phyloP scores from a whole-genome alignment of 1,284 basidiomycete genomes.

The Mycosarcoma mackinlayi region DNA sequence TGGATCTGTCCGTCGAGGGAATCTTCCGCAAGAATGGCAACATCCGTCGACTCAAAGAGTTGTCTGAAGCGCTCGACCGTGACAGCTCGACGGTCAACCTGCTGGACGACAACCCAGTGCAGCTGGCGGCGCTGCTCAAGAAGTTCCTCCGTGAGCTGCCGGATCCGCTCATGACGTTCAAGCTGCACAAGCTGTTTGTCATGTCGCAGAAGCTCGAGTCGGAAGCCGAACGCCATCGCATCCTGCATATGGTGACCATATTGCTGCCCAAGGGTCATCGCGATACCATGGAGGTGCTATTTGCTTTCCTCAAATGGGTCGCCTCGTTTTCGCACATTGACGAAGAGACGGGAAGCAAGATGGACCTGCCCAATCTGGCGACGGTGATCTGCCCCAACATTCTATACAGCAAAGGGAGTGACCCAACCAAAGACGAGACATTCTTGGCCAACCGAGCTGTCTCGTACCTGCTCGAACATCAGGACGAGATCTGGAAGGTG shows the following conservation, averaged over 20 bases:
- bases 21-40: slow-evolving; percentile 99
- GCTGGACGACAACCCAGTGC: slow-evolving; percentile 93
- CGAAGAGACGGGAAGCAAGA: slow-evolving; percentile 97
- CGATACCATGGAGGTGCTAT: slow-evolving; percentile 96
- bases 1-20: slow-evolving; percentile 99
- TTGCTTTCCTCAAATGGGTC: slow-evolving; percentile 99
- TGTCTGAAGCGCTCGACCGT: slow-evolving; percentile 91
- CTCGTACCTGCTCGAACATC: slow-evolving; percentile 80
- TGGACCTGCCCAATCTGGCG: slow-evolving; percentile 96
- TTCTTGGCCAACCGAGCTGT: slow-evolving; percentile 81
- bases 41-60: slow-evolving; percentile 88
- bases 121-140: slow-evolving; percentile 94
- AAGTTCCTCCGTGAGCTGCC: slow-evolving; percentile 96
- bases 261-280: slow-evolving; percentile 91
- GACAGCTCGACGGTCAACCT: slow-evolving; percentile 86
- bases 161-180: slow-evolving; percentile 94
- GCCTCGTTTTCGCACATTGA: slow-evolving; percentile 98
- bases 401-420: slow-evolving; percentile 83
- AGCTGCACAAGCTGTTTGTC: slow-evolving; percentile 88
- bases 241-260: slow-evolving; percentile 86
- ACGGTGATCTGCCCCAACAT: slow-evolving; percentile 98
- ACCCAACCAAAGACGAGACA: slow-evolving; percentile 90
- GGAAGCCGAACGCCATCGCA: slow-evolving; percentile 81
- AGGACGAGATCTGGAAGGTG: slow-evolving; percentile 80
- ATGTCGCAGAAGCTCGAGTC: slow-evolving; percentile 83